These are phyloP conservation scores for Nidularia pulvinata DNA, from an alignment of 768 basidiomycete species.

Conservation along the genomic window DNA sequence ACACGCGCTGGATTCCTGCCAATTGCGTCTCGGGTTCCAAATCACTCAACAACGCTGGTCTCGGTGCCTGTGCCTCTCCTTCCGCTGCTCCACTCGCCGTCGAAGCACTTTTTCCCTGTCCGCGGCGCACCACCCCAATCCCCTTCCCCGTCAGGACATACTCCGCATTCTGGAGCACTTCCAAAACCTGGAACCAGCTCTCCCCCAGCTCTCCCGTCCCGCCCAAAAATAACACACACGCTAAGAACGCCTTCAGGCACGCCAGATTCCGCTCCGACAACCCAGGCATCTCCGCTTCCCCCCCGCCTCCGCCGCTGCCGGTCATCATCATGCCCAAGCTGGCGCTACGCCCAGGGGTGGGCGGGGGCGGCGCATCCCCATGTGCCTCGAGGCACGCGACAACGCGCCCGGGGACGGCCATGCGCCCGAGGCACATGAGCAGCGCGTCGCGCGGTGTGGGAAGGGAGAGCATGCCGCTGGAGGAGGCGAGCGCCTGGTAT, in stretches of 20 bases:
- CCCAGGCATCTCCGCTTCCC: conserved; percentile 75
- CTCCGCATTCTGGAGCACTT: conserved; percentile 93
- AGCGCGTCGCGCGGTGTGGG: conserved; percentile 92
- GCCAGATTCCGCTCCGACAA: conserved; percentile 90
- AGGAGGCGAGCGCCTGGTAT: conserved; percentile 83
- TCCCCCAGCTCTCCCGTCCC: conserved; percentile 74
- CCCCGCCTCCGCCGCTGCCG: conserved; percentile 48
- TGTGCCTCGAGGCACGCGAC: conserved; percentile 78
- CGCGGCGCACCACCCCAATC: conserved; percentile 31
- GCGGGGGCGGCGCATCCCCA: conserved; percentile 5
- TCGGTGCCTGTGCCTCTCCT: conserved; percentile 11
- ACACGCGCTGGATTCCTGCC: conserved; percentile 75
- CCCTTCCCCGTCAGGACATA: conserved; percentile 79
- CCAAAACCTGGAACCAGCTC: conserved; percentile 91
- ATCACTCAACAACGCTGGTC: conserved; percentile 70
- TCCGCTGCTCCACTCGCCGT: conserved; percentile 17
- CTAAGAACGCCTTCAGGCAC: conserved; percentile 83
- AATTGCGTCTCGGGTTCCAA: conserved; percentile 77
- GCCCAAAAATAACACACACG: conserved; percentile 73
- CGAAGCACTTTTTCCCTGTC: conserved; percentile 3
- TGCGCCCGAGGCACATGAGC: conserved; percentile 86
- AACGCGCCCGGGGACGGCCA: conserved; percentile 88
- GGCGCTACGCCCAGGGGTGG: conserved; percentile 58
- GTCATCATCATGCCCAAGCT: conserved; percentile 16
- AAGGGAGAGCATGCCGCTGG: conserved; percentile 87